These are phyloP conservation scores for Paracamarosporium sp. DNA, from an alignment of 2,329 filamentous ascomycete genomes.

Conservation along the genomic window DNA sequence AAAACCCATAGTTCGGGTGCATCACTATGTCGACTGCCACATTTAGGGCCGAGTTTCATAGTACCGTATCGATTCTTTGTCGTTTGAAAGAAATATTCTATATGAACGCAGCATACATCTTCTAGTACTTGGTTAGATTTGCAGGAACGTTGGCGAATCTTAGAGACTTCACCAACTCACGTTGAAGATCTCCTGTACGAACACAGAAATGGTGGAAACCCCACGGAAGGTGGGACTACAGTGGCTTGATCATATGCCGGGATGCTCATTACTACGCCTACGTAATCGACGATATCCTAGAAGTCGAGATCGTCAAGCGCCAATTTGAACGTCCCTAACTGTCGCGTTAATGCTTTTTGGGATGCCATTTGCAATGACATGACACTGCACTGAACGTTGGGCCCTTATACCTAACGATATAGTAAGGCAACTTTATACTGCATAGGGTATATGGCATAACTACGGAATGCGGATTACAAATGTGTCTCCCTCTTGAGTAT, in stretches of 20 bases:
- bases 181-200: not conserved
- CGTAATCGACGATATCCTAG: not conserved
- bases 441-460: too few relatives aligned
- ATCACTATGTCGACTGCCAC: not conserved
- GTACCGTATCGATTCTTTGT: not conserved
- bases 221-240: not conserved
- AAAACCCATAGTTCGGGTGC: not conserved
- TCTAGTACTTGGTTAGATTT: not conserved
- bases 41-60: not conserved
- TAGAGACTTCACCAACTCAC: not conserved
- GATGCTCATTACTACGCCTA: not conserved
- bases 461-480: too few relatives aligned
- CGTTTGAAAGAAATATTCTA: not conserved
- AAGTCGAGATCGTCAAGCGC: not conserved
- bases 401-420: too few relatives aligned
- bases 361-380: too few relatives aligned
- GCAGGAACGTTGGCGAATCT: not conserved
- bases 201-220: not conserved
- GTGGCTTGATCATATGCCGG: not conserved
- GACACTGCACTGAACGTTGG: too few relatives aligned
- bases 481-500: too few relatives aligned
- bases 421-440: too few relatives aligned
- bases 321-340: not conserved
- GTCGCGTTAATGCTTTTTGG: too few relatives aligned
- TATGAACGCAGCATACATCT: not conserved